A percentile compares a stretch with the other conserved stretches of the same genome.
Conservation (phyloP, 306 rosid genomes). For the Cucumis melo region DNA sequence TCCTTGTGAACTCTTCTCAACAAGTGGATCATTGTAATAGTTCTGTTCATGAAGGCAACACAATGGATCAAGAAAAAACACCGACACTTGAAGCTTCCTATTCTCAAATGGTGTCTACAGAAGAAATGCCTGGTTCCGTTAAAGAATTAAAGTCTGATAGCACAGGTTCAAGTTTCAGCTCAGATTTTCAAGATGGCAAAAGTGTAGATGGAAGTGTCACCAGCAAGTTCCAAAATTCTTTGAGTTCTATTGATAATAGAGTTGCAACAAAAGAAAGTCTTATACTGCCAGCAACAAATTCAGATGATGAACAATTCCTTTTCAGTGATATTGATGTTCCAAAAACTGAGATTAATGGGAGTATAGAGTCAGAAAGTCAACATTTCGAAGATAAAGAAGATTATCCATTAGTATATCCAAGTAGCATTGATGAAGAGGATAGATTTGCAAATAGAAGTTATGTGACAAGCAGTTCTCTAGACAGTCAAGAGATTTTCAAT, state of each 20-base stretch:
- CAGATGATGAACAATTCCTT: constrained; percentile 40
- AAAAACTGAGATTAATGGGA: constrained; percentile 13
- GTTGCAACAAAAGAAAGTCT: constrained; percentile 17
- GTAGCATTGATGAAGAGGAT: constrained; percentile 18
- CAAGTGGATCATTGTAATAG: constrained; percentile 17
- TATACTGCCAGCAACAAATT: constrained; percentile 15
- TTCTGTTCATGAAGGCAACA: constrained; percentile 11
- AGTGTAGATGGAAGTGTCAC: constrained; percentile 16
- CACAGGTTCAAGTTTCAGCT: constrained; percentile 20
- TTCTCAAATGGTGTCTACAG: constrained; percentile 18
- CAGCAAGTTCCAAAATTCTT: constrained; percentile 22
- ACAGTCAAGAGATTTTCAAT: constrained; percentile 19
- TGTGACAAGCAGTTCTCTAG: constrained; percentile 15
- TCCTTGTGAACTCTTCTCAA: constrained; percentile 18
- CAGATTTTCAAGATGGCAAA: constrained; percentile 21
- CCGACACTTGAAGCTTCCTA: constrained; percentile 10
- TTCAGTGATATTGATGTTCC: constrained; percentile 50
- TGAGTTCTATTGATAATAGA: constrained; percentile 15
- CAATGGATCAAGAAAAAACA: constrained; percentile 20
- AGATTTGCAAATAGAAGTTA: constrained; percentile 7
- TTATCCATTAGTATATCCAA: constrained; percentile 12
- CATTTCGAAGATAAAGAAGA: constrained; percentile 21
- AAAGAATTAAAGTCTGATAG: constrained; percentile 22
- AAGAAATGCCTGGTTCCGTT: constrained; percentile 20
- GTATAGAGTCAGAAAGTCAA: constrained; percentile 20